Evolutionary conservation across 2,329 filamentous ascomycete genomes (phyloP).

Genomic region (Colletotrichum salicis): DNA sequence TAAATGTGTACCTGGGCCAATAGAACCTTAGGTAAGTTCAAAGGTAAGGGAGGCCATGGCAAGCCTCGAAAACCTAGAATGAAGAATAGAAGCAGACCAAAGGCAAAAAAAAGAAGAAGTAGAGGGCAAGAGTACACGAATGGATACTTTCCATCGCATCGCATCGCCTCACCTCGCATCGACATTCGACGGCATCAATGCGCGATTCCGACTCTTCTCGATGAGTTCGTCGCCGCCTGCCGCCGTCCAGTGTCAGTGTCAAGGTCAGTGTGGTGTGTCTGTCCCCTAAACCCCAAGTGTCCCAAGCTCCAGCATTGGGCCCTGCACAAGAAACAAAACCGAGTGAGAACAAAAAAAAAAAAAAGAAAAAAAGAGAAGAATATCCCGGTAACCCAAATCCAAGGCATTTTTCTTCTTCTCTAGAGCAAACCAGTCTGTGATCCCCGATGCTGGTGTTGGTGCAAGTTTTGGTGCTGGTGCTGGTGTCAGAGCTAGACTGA

Average conservation of each 20-base stretch:
- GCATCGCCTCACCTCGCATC: not conserved
- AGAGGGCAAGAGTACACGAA: not conserved
- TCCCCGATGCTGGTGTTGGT: not conserved
- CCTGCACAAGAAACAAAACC: not conserved
- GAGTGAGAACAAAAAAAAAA: not conserved
- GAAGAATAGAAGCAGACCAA: not conserved
- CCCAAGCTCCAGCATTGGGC: constrained; percentile 8
- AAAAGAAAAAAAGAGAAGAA: no score
- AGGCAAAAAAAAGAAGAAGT: not conserved
- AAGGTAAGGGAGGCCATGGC: not conserved
- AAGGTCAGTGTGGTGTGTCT: not conserved
- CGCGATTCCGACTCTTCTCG: constrained; percentile 2
- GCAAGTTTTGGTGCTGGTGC: not conserved
- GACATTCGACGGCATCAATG: constrained; percentile 1
- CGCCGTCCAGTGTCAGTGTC: no score
- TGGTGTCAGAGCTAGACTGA: not conserved
- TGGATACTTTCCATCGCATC: not conserved
- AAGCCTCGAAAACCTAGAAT: not conserved
- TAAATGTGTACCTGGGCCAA: not conserved
- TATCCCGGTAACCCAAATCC: no score
- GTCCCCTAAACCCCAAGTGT: not conserved
- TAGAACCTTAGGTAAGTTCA: not conserved
- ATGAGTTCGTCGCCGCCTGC: not conserved
- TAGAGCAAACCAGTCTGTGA: not conserved
- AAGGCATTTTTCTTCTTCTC: no score